Conservation (phyloP, 2,329 filamentous ascomycete genomes). For the Colletotrichum higginsianum region DNA sequence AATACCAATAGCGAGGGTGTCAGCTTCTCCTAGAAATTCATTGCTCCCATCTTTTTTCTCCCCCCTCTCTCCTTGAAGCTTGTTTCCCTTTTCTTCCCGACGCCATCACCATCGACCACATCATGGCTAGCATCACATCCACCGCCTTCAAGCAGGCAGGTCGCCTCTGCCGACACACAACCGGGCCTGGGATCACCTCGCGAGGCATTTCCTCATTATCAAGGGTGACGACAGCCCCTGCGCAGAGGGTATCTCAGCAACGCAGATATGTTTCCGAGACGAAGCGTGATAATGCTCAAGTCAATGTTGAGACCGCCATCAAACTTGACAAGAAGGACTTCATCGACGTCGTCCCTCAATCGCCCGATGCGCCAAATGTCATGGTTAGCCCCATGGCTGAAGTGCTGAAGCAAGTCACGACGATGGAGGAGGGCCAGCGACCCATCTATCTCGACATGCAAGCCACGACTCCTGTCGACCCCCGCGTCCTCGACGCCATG, state of each 20-base stretch:
- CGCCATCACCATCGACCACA: constrained; percentile 44
- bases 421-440: constrained; percentile 92
- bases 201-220: constrained; percentile 52
- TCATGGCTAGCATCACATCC: constrained; percentile 77
- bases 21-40: constrained; percentile 28
- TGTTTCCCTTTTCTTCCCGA: constrained; percentile 40
- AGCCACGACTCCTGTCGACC: constrained; percentile 95
- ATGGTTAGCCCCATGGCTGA: constrained; percentile 88
- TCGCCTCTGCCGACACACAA: constrained; percentile 64
- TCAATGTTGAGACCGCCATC: constrained; percentile 86
- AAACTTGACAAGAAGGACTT: constrained; percentile 90
- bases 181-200: constrained; percentile 52
- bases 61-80: constrained; percentile 33
- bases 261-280: constrained; percentile 89
- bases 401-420: constrained; percentile 89
- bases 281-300: constrained; percentile 83
- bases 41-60: constrained; percentile 39
- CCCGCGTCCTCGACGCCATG: constrained; percentile 96
- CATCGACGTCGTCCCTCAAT: constrained; percentile 66
- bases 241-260: constrained; percentile 50
- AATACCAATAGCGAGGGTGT: constrained; percentile 10
- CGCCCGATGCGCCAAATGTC: constrained; percentile 69
- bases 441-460: constrained; percentile 99
- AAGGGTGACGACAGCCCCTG: constrained; percentile 51
- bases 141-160: constrained; percentile 83